Conservation (phyloP, 805 yeast species). For the Komagataella pastoris region DNA sequence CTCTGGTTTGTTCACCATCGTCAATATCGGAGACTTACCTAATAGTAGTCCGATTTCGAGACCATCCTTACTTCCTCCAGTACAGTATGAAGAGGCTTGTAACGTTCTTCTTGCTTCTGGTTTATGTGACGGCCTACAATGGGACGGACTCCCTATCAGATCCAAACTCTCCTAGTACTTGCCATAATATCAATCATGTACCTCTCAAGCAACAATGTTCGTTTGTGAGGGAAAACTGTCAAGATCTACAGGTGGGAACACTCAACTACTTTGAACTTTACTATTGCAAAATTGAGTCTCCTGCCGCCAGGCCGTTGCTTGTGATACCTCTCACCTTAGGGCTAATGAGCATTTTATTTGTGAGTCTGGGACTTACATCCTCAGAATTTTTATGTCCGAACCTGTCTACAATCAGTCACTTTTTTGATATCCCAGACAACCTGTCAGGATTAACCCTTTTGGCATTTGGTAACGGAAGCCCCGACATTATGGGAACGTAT, state of each 20-base stretch:
- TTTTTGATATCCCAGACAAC: constrained; percentile 59
- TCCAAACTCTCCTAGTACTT: constrained; percentile 1
- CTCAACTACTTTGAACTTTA: constrained; percentile 15
- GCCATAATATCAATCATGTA: constrained; percentile 10
- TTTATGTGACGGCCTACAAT: not conserved
- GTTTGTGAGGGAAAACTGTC: constrained; percentile 14
- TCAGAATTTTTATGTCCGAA: constrained; percentile 80
- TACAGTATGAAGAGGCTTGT: not conserved
- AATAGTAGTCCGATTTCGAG: not conserved
- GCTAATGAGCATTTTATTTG: constrained; percentile 30
- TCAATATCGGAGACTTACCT: not conserved
- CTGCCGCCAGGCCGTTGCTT: constrained; percentile 6
- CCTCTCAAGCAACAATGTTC: constrained; percentile 14
- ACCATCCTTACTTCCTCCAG: not conserved
- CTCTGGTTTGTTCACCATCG: not conserved
- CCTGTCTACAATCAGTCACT: constrained; percentile 51
- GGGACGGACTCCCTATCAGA: not conserved
- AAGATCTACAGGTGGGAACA: constrained; percentile 13
- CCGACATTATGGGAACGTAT: constrained; percentile 78
- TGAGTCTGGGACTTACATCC: constrained; percentile 67
- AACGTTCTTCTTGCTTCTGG: not conserved
- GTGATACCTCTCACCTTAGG: constrained; percentile 9
- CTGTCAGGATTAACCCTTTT: constrained; percentile 79
- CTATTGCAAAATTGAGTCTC: constrained; percentile 13
- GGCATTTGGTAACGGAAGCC: constrained; percentile 89